A percentile compares a stretch with the other conserved stretches of the same genome.
Evolutionary conservation across 1,284 basidiomycete genomes (phyloP).

Genomic region (Cryptococcus hybrid): DNA sequence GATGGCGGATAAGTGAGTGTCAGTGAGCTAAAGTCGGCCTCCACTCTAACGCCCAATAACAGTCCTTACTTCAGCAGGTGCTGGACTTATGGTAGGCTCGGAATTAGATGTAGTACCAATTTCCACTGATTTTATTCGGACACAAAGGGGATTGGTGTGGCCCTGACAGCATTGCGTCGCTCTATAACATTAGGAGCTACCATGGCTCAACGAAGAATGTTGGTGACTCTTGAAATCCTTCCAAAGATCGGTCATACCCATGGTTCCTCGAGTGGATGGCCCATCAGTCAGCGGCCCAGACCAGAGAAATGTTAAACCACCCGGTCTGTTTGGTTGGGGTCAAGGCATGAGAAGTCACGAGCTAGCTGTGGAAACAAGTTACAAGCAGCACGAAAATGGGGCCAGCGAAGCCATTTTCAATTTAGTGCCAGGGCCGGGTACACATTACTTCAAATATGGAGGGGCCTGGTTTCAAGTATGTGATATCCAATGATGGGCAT

Average conservation of each 20-base stretch:
- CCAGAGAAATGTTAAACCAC: constrained; percentile 13
- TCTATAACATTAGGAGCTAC: constrained; percentile 67
- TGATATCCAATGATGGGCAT: neutral
- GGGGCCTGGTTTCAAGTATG: constrained; percentile 86
- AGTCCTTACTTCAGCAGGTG: constrained; percentile 97
- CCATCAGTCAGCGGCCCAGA: constrained; percentile 20
- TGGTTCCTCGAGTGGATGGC: constrained; percentile 99
- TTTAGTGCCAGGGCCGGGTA: constrained; percentile 92
- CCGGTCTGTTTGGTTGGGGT: constrained; percentile 8
- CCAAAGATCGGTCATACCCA: constrained; percentile 90
- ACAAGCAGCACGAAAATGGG: constrained; percentile 85
- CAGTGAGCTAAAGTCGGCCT: neutral
- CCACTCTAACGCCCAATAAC: neutral
- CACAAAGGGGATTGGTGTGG: constrained; percentile 77
- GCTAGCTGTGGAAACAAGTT: constrained; percentile 87
- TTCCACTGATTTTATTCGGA: neutral
- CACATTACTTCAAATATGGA: constrained; percentile 86
- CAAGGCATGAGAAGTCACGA: constrained; percentile 76
- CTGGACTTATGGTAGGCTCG: constrained; percentile 80
- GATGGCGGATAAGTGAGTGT: constrained; percentile 43
- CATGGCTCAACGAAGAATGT: constrained; percentile 79
- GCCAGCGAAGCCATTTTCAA: constrained; percentile 83
- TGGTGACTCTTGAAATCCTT: constrained; percentile 95
- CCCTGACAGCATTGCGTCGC: constrained; percentile 69
- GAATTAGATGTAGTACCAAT: neutral